Conservation (phyloP, 306 rosid genomes). For the Urtica urens region DNA sequence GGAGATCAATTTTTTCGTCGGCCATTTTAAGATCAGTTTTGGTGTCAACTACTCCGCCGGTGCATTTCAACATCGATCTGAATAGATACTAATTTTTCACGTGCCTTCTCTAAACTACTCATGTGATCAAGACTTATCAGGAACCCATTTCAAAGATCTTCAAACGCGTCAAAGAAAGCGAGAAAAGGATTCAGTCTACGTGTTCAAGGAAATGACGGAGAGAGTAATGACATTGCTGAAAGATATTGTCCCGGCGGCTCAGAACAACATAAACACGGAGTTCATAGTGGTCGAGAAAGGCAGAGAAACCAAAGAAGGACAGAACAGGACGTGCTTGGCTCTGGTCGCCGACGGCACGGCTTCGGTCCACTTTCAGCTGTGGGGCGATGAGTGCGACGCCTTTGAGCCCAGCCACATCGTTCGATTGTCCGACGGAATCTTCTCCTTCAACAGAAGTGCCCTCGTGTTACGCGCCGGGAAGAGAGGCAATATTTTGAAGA, state of each 20-base stretch:
- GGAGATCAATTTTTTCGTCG: constrained; percentile 41
- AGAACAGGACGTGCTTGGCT: constrained; percentile 42
- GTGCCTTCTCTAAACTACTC: too few species aligned
- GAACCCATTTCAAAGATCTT: too few species aligned
- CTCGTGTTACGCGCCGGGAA: constrained; percentile 61
- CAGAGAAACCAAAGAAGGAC: constrained; percentile 27
- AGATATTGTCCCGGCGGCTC: constrained; percentile 66
- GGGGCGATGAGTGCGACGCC: constrained; percentile 64
- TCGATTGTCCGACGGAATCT: constrained; percentile 33
- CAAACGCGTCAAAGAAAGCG: too few species aligned
- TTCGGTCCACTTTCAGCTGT: constrained; percentile 64
- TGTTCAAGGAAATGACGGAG: too few species aligned
- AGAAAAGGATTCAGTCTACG: too few species aligned
- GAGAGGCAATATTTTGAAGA: constrained; percentile 59
- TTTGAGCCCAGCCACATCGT: constrained; percentile 46
- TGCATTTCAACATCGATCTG: not conserved
- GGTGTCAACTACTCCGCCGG: constrained; percentile 13
- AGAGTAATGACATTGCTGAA: constrained; percentile 47
- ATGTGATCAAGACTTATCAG: too few species aligned
- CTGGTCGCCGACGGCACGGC: constrained; percentile 66
- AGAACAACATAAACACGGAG: constrained; percentile 60
- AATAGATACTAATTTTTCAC: too few species aligned
- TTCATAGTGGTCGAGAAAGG: constrained; percentile 69
- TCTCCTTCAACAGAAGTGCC: constrained; percentile 43
- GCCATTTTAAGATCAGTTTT: constrained; percentile 40